Percentiles rank a stretch among this genome's conserved stretches.
These are phyloP conservation scores for Kodamaea hsintzibuensis DNA, from an alignment of 805 yeast species.

Conservation along the genomic window DNA sequence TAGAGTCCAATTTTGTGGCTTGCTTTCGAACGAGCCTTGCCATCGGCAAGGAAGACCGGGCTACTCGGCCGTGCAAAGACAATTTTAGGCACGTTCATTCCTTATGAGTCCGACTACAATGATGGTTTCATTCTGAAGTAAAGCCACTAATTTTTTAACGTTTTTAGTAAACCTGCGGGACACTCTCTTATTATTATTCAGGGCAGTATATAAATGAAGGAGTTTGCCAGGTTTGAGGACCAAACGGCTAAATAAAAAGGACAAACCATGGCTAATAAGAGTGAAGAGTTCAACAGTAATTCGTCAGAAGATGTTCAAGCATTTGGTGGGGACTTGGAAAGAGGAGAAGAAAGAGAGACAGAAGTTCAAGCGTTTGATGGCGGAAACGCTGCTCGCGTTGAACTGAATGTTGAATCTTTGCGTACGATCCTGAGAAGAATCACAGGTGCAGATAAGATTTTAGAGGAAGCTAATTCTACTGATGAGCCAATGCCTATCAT, in stretches of 20 bases:
- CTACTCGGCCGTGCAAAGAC: background rate
- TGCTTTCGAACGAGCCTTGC: background rate
- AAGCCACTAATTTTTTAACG: background rate
- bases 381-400: slow-evolving; percentile 24
- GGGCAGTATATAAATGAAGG: background rate
- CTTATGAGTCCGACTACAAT: no score
- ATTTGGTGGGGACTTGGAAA: slow-evolving; percentile 11
- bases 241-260: background rate
- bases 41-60: background rate
- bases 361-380: slow-evolving; percentile 10
- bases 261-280: slow-evolving; percentile 3
- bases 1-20: background rate
- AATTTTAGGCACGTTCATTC: no score
- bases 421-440: slow-evolving; percentile 19
- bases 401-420: slow-evolving; percentile 21
- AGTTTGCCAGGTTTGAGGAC: background rate
- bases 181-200: background rate
- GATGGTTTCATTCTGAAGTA: background rate
- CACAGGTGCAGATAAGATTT: slow-evolving; percentile 21
- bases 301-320: slow-evolving; percentile 6
- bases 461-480: slow-evolving; percentile 20
- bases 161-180: background rate
- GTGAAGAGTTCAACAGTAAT: slow-evolving; percentile 7
- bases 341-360: background rate
- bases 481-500: slow-evolving; percentile 43